Conservation (phyloP, 1,284 basidiomycete species). For the Leucoagaricus sp. region DNA sequence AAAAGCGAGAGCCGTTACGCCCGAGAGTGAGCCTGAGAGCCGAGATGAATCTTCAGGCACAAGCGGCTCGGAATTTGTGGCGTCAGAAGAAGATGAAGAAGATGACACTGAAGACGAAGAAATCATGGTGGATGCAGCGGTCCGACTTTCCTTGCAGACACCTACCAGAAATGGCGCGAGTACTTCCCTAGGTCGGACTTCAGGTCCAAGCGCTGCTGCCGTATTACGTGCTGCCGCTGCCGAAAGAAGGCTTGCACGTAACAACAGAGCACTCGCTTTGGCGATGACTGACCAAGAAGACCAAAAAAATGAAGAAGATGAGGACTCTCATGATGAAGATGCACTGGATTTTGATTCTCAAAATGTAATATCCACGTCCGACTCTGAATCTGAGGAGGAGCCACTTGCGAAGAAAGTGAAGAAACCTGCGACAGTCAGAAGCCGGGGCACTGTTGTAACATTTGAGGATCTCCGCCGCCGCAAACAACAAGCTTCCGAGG, state of each 20-base stretch:
- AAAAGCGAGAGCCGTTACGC: slow-evolving; percentile 32
- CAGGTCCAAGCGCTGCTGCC: slow-evolving; percentile 40
- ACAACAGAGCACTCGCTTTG: slow-evolving; percentile 22
- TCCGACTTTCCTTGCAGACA: slow-evolving; percentile 53
- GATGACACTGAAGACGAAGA: slow-evolving; percentile 49
- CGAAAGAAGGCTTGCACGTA: slow-evolving; percentile 47
- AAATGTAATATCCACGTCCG: slow-evolving; percentile 8
- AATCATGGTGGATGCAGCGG: slow-evolving; percentile 57
- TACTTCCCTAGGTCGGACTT: slow-evolving; percentile 33
- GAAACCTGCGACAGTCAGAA: slow-evolving; percentile 37
- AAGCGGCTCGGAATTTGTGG: slow-evolving; percentile 61
- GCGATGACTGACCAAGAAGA: slow-evolving; percentile 34
- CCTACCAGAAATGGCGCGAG: slow-evolving; percentile 35
- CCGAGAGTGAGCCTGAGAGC: slow-evolving; percentile 32
- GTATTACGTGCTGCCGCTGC: slow-evolving; percentile 51
- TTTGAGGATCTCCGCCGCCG: slow-evolving; percentile 24
- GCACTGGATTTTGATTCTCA: slow-evolving; percentile 20
- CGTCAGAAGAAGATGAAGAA: slow-evolving; percentile 37
- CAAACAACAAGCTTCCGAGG: slow-evolving; percentile 25
- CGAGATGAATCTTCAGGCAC: slow-evolving; percentile 49
- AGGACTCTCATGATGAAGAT: slow-evolving; percentile 20
- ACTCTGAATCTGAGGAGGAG: slow-evolving; percentile 37
- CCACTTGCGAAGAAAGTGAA: slow-evolving; percentile 37
- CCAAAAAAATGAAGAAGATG: slow-evolving; percentile 27
- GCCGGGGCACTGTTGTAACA: slow-evolving; percentile 13